phyloP scores from a whole-genome alignment of 2,329 filamentous ascomycete species.

The Blastomyces silverae region DNA sequence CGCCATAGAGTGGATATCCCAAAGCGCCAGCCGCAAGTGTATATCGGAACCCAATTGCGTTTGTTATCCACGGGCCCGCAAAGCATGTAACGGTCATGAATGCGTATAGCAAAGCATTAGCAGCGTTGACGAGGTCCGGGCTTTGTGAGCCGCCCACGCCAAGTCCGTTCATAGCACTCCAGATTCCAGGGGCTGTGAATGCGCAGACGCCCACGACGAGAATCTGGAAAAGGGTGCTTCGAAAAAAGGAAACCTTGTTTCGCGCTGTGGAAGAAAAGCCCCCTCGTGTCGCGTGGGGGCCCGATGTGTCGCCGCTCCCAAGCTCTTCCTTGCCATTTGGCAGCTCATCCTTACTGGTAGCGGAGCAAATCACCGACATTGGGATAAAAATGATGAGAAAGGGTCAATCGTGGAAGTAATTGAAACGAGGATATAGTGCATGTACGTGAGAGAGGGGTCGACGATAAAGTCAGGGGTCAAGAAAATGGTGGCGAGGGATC shows the following conservation, averaged over 20 bases:
- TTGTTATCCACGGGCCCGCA: slow-evolving; percentile 43
- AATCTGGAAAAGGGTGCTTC: slow-evolving; percentile 66
- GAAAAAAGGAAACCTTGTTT: slow-evolving; percentile 31
- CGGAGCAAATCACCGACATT: background rate
- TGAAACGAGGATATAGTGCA: background rate
- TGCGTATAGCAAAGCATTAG: slow-evolving; percentile 64
- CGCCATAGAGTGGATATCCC: slow-evolving; percentile 65
- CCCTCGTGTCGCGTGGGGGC: background rate
- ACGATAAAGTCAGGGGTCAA: background rate
- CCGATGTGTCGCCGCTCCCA: background rate
- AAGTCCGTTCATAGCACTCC: slow-evolving; percentile 66
- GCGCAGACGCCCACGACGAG: slow-evolving; percentile 65
- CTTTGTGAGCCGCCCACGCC: slow-evolving; percentile 61
- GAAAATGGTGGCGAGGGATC: background rate
- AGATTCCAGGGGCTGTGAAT: slow-evolving; percentile 63
- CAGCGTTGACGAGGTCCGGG: slow-evolving; percentile 62
- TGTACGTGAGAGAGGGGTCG: background rate
- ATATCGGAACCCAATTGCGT: slow-evolving; percentile 63
- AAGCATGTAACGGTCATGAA: slow-evolving; percentile 47
- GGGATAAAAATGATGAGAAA: background rate
- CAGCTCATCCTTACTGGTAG: background rate
- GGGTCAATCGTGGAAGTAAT: background rate
- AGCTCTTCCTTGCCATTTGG: background rate
- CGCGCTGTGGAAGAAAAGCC: background rate
- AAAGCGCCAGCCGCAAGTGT: slow-evolving; percentile 65